Conservation (phyloP, 1,284 basidiomycete genomes). For the Phellopilus nigrolimitatus region DNA sequence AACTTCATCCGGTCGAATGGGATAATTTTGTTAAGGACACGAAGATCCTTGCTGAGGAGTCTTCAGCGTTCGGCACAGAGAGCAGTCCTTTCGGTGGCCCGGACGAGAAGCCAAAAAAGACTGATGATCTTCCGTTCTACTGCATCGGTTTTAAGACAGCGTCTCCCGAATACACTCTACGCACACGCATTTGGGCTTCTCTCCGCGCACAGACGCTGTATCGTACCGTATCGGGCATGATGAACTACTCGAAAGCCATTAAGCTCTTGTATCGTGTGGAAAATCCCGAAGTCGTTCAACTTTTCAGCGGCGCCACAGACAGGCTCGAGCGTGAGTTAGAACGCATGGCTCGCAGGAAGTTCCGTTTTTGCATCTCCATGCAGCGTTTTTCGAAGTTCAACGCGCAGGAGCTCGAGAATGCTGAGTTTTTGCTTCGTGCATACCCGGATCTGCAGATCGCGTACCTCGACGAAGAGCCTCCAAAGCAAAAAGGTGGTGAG, state of each 20-base stretch:
- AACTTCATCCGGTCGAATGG: conserved; percentile 99
- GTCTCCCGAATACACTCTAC: conserved; percentile 96
- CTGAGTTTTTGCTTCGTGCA: conserved; percentile 95
- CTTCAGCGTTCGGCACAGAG: conserved; percentile 50
- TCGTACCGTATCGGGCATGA: conserved; percentile 99
- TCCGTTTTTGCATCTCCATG: conserved; percentile 99
- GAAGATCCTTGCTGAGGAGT: conserved; percentile 97
- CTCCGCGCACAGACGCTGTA: conserved; percentile 97
- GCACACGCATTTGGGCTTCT: conserved; percentile 99
- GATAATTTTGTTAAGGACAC: conserved; percentile 99
- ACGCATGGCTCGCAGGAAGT: conserved; percentile 95
- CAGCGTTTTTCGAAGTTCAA: conserved; percentile 99
- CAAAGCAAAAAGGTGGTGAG: conserved; percentile 80
- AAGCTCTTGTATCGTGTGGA: conserved; percentile 98
- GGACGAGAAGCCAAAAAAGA: conserved; percentile 77
- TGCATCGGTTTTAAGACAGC: conserved; percentile 99
- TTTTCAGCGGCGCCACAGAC: conserved; percentile 96
- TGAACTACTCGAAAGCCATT: conserved; percentile 99
- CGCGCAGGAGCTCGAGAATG: conserved; percentile 99
- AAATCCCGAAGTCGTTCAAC: conserved; percentile 98
- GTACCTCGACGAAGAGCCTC: conserved; percentile 94
- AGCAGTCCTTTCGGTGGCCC: conserved; percentile 50
- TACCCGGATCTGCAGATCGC: conserved; percentile 99
- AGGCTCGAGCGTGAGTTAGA: conserved; percentile 95
- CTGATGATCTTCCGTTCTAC: conserved; percentile 98